Evolutionary conservation across 1,284 basidiomycete genomes (phyloP).

Genomic region (Rhodotorula sp.): DNA sequence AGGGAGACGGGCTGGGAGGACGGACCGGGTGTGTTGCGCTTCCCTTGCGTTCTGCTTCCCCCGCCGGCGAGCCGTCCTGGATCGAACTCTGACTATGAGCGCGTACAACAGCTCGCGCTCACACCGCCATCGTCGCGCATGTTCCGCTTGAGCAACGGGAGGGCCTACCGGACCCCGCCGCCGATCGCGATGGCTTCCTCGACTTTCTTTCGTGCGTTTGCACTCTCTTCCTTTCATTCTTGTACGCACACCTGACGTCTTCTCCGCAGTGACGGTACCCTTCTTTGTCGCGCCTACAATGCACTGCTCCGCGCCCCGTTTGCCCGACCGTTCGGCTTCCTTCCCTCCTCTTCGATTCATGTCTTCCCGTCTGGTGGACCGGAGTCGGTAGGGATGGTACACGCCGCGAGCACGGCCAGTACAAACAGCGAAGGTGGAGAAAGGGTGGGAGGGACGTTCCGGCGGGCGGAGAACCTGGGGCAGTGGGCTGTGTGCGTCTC

Average conservation of each 20-base stretch:
- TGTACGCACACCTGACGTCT: not conserved
- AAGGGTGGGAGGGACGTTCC: slow-evolving; percentile 70
- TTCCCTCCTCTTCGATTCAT: slow-evolving; percentile 73
- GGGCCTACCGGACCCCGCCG: not conserved
- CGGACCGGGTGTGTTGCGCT: slow-evolving; percentile 59
- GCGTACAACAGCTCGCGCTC: slow-evolving; percentile 59
- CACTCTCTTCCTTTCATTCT: not conserved
- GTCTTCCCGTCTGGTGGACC: slow-evolving; percentile 59
- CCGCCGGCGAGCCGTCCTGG: slow-evolving; percentile 5
- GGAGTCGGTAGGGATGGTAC: slow-evolving; percentile 51
- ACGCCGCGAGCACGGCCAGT: slow-evolving; percentile 42
- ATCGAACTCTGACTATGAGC: not conserved
- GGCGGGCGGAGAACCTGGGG: slow-evolving; percentile 76
- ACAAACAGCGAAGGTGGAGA: slow-evolving; percentile 40
- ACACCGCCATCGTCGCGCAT: slow-evolving; percentile 61
- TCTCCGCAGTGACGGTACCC: slow-evolving; percentile 61
- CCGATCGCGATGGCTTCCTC: slow-evolving; percentile 38
- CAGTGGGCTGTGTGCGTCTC: slow-evolving; percentile 73
- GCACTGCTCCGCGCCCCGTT: slow-evolving; percentile 68
- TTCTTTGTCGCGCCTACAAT: slow-evolving; percentile 79
- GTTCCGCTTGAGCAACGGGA: not conserved
- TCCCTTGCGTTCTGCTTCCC: too few relatives aligned
- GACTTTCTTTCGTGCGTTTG: slow-evolving; percentile 51
- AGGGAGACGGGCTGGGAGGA: slow-evolving; percentile 61
- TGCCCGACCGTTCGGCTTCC: slow-evolving; percentile 78